These are phyloP conservation scores for Oryza nivara DNA, from an alignment of 176 grass and related monocot genomes.

Conservation along the genomic window DNA sequence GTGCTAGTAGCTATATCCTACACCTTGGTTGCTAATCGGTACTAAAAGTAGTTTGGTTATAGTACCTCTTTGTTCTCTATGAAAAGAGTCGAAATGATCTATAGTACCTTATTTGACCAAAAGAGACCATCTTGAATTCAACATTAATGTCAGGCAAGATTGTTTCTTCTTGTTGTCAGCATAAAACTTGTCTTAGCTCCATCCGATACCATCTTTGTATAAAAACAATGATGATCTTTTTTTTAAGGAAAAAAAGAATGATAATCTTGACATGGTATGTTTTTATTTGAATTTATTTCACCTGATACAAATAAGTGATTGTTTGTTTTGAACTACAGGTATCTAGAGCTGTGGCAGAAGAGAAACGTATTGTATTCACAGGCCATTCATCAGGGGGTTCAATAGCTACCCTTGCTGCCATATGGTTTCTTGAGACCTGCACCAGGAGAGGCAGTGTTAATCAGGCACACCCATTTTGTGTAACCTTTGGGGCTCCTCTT, in stretches of 20 bases:
- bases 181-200: slow-evolving; percentile 24
- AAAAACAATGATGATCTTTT: background rate
- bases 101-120: background rate
- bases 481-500: slow-evolving; percentile 91
- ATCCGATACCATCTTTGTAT: background rate
- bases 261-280: slow-evolving; percentile 8
- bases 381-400: slow-evolving; percentile 91
- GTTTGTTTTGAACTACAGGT: slow-evolving; percentile 48
- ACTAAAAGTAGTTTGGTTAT: background rate
- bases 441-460: slow-evolving; percentile 52
- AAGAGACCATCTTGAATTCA: background rate
- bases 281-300: slow-evolving; percentile 4
- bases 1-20: background rate
- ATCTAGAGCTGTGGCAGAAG: slow-evolving; percentile 62
- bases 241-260: background rate
- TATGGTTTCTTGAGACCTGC: slow-evolving; percentile 92
- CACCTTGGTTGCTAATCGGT: background rate
- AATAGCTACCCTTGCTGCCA: slow-evolving; percentile 69
- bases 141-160: background rate
- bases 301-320: background rate
- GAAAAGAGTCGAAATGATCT: slow-evolving; percentile 16
- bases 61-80: background rate
- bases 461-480: slow-evolving; percentile 75
- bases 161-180: background rate
- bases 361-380: slow-evolving; percentile 80